phyloP scores from a whole-genome alignment of 2,329 filamentous ascomycete genomes.

The Graphilbum fragrans region DNA sequence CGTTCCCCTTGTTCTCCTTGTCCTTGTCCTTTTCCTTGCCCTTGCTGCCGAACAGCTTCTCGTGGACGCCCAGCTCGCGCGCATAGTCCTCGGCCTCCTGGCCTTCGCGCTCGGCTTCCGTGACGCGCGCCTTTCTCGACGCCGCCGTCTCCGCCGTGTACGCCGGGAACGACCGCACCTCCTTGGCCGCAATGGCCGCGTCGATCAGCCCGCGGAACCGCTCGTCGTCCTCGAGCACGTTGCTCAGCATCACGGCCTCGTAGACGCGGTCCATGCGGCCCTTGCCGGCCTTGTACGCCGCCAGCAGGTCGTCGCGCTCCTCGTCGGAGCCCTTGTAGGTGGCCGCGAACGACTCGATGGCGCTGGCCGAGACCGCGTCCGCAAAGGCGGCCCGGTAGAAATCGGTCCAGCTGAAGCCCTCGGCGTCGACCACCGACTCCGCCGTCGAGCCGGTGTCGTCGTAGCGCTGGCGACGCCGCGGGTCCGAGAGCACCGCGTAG shows the following conservation, averaged over 20 bases:
- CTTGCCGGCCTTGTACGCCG: constrained; percentile 59
- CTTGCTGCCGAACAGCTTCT: constrained; percentile 49
- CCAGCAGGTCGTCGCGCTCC: constrained; percentile 66
- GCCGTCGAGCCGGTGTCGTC: constrained; percentile 83
- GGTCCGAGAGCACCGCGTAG: constrained; percentile 83
- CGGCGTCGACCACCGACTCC: constrained; percentile 64
- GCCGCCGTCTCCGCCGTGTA: constrained; percentile 66
- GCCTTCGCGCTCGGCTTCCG: constrained; percentile 53
- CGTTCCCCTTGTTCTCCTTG: constrained; percentile 31
- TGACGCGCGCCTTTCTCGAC: constrained; percentile 45
- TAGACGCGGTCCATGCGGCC: constrained; percentile 72
- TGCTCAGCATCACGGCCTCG: constrained; percentile 74
- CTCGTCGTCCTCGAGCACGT: constrained; percentile 73
- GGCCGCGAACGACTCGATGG: constrained; percentile 62
- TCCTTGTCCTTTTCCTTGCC: constrained; percentile 30
- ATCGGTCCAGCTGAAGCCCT: constrained; percentile 80
- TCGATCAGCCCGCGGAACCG: constrained; percentile 74
- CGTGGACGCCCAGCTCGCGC: constrained; percentile 62
- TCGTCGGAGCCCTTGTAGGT: constrained; percentile 81
- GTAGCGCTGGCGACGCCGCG: constrained; percentile 69
- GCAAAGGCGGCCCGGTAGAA: constrained; percentile 81
- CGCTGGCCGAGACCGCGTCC: constrained; percentile 60
- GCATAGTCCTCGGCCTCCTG: constrained; percentile 64
- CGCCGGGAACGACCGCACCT: constrained; percentile 52
- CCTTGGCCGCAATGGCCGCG: constrained; percentile 58